Evolutionary conservation across 768 basidiomycete species (phyloP), one percentile per base, ranked within the genome.

Genomic region (Lentinula raphanica): DNA sequence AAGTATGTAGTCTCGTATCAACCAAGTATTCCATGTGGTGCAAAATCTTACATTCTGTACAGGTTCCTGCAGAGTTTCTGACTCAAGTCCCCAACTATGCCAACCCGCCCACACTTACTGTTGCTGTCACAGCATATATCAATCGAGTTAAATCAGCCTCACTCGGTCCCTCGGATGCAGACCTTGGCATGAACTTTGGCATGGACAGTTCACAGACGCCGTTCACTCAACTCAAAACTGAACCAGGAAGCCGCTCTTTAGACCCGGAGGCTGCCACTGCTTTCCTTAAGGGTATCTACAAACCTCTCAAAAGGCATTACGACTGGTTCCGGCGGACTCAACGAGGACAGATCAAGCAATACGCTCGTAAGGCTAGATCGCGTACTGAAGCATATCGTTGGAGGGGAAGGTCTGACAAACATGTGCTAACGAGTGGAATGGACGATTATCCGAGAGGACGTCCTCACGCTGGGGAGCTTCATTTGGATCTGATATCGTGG

Each of bases 271-370:
- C 86, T 19, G 88, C 88, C 0, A 72, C 83, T 2, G 68, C 74
- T 2, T 96, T 85, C 74, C 81, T 98, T 40, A 82, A 77, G 54
- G 86, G 85, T 3, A 90, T 97, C 51, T 98, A 98, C 67, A 71
- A 74, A 21, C 88, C 90, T 0, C 78, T 98, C 13, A 90, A 90
- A 66, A 82, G 91, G 27, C 96, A 98, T 69, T 98, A 96, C 68
- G 87, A 92, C 54, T 98, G 95, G 95, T 97, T 98, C 80, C 84
- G 92, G 40, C 85, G 87, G 45, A 97, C 95, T 2, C 95, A 98
- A 69, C 83, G 90, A 4, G 95, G 95, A 7, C 92, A 95, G 68
- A 88, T 98, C 65, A 92, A 92, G 67, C 92, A 93, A 67, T 98
- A 93, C 68, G 84, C 82, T 3, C 82, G 95, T 35, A 82, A 81